Base-by-base conservation (phyloP, 345 rosid species). In the Passiflora organensis region DNA sequence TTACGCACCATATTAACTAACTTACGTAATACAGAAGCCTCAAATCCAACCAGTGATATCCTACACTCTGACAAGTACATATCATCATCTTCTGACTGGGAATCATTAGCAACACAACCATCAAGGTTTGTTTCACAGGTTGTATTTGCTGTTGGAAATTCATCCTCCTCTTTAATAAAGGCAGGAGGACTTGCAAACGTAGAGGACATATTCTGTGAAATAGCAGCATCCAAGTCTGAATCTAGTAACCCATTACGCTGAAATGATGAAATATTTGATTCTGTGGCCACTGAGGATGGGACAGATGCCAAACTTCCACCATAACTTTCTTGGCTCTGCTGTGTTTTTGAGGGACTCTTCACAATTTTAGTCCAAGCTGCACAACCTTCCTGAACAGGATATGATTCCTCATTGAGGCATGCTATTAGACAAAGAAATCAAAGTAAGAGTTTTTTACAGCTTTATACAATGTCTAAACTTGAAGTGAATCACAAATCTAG, bases 41-140 rank as follows among this genome's bases (percentile, higher is more conserved):
- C 87, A 82, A 89, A 86, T n/a, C 96, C 96, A 68, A 83, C 70
- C 41, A 93, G 76, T 32, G 76, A 69, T 72, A 93, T 75, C 64
- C 78, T 76, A 67, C 96, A 89, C 38, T 86, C 95, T 52, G 96
- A 89, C 78, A 93, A 74, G 80, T 93, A 89, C 55, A 89, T 66
- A 69, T 86, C 86, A 76, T 71, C 72, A 44, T 84, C 94, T 71
- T 86, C 96, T 19, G 89, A 77, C 72, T 78, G 82, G 73, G 94
- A 81, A 59, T 93, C 91, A 69, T 63, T 72, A 56, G 96, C 95
- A 66, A 84, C 82, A 72, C 73, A 72, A 42, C 68, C 70, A 58
- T 77, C 78, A 58, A 72, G 68, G 68, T 73, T 72, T 54, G 62
- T 66, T 63, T 80, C 86, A 69, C 42, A 62, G 10, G 63, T 67